These are phyloP conservation scores for Boehmeria nivea DNA, from an alignment of 306 rosid genomes.

Conservation along the genomic window DNA sequence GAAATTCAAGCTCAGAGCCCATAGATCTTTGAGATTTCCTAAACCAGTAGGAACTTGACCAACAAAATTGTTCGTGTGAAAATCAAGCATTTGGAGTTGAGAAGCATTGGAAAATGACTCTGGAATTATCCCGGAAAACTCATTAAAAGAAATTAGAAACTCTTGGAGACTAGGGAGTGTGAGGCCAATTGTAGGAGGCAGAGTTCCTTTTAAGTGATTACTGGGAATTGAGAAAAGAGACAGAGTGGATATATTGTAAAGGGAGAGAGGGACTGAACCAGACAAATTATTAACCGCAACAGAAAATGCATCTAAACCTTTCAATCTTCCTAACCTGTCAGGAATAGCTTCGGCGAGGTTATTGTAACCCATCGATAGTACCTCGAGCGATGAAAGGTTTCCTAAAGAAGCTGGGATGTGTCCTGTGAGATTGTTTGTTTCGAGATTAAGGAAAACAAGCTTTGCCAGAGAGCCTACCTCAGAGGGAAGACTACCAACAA, in stretches of 20 bases:
- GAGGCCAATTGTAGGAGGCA: slow-evolving; percentile 2
- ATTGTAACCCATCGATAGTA: not conserved
- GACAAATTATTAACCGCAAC: not conserved
- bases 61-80: not conserved
- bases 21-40: slow-evolving; percentile 13
- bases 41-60: slow-evolving; percentile 22
- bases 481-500: slow-evolving; percentile 10
- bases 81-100: not conserved
- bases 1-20: accelerated
- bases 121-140: slow-evolving; percentile 33
- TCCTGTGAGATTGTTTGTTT: not conserved
- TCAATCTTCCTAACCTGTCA: not conserved
- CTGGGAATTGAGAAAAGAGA: accelerated
- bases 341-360: slow-evolving; percentile 16
- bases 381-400: slow-evolving; percentile 3
- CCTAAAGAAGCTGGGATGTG: slow-evolving; percentile 24
- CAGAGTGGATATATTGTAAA: slow-evolving; percentile 25
- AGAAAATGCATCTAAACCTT: not conserved
- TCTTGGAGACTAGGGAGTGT: slow-evolving; percentile 18
- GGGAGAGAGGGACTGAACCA: slow-evolving; percentile 19
- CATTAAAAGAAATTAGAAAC: slow-evolving; percentile 6
- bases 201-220: not conserved
- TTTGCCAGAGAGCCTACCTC: slow-evolving; percentile 2
- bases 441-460: accelerated
- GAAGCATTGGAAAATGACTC: slow-evolving; percentile 33